Evolutionary conservation across 1,284 basidiomycete species (phyloP).

Genomic region (Moniliophthora roreri): DNA sequence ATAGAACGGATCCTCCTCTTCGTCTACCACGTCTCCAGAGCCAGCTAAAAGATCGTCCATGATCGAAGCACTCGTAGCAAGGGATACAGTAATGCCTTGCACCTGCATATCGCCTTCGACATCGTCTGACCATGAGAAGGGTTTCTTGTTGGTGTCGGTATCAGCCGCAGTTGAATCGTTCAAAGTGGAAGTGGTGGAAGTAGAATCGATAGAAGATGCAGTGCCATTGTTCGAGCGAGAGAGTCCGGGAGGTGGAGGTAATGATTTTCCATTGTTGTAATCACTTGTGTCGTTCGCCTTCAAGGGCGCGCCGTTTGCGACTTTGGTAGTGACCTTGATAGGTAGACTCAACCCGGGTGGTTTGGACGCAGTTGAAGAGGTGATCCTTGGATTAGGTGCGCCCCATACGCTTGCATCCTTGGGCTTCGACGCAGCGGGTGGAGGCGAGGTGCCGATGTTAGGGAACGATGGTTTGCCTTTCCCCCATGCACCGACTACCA

Average conservation of each 20-base stretch:
- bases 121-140: neutral
- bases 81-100: neutral
- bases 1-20: neutral
- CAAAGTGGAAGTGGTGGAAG: neutral
- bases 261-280: neutral
- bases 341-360: neutral
- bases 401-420: neutral
- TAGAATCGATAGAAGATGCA: neutral
- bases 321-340: neutral
- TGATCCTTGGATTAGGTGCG: neutral
- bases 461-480: constrained; percentile 1
- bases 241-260: neutral
- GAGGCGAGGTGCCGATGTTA: neutral
- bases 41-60: neutral
- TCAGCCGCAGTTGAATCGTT: too few species aligned
- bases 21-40: neutral
- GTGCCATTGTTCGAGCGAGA: neutral
- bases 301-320: too few species aligned
- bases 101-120: neutral
- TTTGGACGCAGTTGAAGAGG: neutral
- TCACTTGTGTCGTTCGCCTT: too few species aligned
- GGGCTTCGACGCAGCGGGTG: neutral
- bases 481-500: neutral
- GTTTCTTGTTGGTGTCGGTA: too few species aligned
- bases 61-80: neutral